Base-by-base conservation (phyloP, 176 grass and related monocot genomes). In the Microstegium vimineum region DNA sequence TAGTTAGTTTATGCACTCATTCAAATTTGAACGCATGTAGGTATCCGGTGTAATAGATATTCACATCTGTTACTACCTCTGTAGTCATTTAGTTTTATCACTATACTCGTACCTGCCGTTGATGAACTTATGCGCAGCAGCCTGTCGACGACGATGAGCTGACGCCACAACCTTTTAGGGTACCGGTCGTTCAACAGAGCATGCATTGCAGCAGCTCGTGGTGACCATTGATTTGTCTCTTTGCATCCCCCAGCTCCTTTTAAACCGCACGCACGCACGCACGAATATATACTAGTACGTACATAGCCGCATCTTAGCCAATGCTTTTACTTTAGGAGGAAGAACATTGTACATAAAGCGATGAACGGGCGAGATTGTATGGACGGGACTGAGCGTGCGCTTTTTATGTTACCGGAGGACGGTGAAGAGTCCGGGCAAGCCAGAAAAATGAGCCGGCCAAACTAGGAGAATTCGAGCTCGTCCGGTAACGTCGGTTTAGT, bases 131-230 rank as follows among this genome's bases (percentile, higher is more conserved):
- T n/a, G n/a, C n/a, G n/a, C n/a, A n/a, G n/a, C n/a, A n/a, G n/a
- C n/a, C n/a, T n/a, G n/a, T n/a, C n/a, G n/a, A 12, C 15, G 57
- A 62, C 25, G 31, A 16, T 27, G 74, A 75, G 76, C 63, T 76
- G 40, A 67, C 81, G 38, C 69, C 47, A 49, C 69, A 18, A 5
- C 77, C 56, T 77, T 89, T 75, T 62, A 80, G 74, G n/a, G 66
- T 40, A 74, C 43, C 6, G 69, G 20, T 45, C 33, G 31, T 70
- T 26, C 34, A 35, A 14, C 16, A 5, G 46, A 56, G 2, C 54
- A 8, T 57, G 30, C n/a, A 27, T 5, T 13, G 4, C 4, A 8
- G 67, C 28, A n/a, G 59, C 61, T 13, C 59, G 45, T 22, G 37
- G 26, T 65, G 59, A 66, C 38, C 67, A 8, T n/a, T 4, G 4